These are phyloP conservation scores for Picochlorum sp. DNA, from an alignment of 139 green algal species.

Conservation along the genomic window DNA sequence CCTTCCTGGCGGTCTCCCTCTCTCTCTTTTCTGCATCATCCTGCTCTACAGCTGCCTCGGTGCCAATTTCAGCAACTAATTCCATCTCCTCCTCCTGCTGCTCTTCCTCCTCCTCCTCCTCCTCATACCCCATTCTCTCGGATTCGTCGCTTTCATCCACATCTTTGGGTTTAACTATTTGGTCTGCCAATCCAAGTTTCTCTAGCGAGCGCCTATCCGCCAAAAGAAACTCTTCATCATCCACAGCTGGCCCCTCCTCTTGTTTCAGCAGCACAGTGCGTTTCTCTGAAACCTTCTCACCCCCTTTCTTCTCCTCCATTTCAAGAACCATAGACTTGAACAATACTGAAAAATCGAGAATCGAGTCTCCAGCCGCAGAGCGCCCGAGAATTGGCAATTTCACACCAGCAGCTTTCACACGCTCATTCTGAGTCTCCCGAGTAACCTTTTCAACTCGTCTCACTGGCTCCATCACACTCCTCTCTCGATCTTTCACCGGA, in stretches of 20 bases:
- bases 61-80: neutral
- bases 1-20: too few relatives aligned
- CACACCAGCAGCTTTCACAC: neutral
- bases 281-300: too few relatives aligned
- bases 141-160: neutral
- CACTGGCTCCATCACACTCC: neutral
- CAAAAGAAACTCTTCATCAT: too few relatives aligned
- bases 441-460: neutral
- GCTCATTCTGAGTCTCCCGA: neutral
- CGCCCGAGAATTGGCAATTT: conserved; percentile 3
- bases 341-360: neutral
- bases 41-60: too few relatives aligned
- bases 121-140: neutral
- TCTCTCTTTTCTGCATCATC: too few relatives aligned
- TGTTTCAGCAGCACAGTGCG: too few relatives aligned
- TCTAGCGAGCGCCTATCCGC: too few relatives aligned
- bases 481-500: neutral
- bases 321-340: conserved; percentile 1
- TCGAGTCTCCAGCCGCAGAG: neutral
- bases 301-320: too few relatives aligned
- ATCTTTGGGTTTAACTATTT: neutral
- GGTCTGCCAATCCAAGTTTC: too few relatives aligned
- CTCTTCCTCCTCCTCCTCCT: too few relatives aligned
- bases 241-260: too few relatives aligned
- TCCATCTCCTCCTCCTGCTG: neutral